Evolutionary conservation across 176 grass and related monocot species (phyloP), one percentile per base, ranked within the genome.

Genomic region (Ananas comosus): DNA sequence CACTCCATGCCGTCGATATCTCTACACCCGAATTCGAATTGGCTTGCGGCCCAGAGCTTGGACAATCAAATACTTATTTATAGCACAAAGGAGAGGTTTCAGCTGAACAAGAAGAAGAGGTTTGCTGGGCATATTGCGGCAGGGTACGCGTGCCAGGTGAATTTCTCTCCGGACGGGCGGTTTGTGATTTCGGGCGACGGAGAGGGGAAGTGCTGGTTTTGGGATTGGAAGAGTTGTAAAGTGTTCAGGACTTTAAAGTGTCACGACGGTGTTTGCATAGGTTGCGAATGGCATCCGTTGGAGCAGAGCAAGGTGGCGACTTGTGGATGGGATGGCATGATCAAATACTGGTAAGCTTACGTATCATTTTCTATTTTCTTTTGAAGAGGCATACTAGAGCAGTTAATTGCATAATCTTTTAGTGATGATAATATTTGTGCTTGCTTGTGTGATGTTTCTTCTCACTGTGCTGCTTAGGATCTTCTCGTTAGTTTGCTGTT

Each of bases 1-100:
- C 94, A 99, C 77, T 99, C 94, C 33, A 99, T 99, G 94, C 94
- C 94, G 19, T 73, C 94, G 10, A 99, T 99, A 61, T 25, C 87
- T 2, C 57, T 99, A 22, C 94, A 99, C 21, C 94, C 94, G 0
- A 99, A 99, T 82, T 85, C 84, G n/a, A 93, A 93, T 53, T 99
- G 94, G 94, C 51, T 99, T 23, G 94, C 94, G 13, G 90, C 94
- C 0, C 94, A 99, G 80, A 99, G 94, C 74, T 84, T 99, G 70
- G 94, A 99, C 73, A 99, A 99, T 83, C 94, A 99, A 73, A 99
- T 99, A 83, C 81, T 99, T 77, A 99, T 99, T 83, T 99, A 99
- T 81, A 81, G 94, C 67, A 93, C 94, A 12, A 99, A 92, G 76
- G 94, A 99, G 65, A 93, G 94, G 75, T 99, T 99, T 77, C 89